Conservation (phyloP, 2,329 filamentous ascomycete genomes). For the Colletotrichum tropicicola region DNA sequence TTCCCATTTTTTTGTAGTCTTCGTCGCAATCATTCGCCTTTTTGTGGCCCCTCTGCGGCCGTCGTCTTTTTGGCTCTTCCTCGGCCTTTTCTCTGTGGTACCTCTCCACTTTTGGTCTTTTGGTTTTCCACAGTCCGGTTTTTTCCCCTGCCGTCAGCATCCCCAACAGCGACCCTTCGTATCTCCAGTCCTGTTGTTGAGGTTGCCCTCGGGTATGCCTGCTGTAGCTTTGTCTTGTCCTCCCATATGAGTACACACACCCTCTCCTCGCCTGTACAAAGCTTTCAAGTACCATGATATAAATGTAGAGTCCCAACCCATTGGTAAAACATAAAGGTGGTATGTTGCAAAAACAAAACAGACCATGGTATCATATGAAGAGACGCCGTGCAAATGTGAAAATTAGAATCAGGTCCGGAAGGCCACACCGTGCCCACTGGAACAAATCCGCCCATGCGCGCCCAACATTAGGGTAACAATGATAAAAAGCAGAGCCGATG, state of each 20-base stretch:
- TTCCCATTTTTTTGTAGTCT: constrained; percentile 20
- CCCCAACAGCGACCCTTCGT: constrained; percentile 15
- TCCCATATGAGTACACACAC: constrained; percentile 26
- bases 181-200: constrained; percentile 15
- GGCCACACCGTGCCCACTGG: background rate
- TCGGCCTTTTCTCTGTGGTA: constrained; percentile 7
- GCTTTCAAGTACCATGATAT: constrained; percentile 4
- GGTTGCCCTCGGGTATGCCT: constrained; percentile 31
- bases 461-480: constrained; percentile 12
- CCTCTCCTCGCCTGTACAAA: constrained; percentile 4
- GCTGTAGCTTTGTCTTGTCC: constrained; percentile 10
- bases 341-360: constrained; percentile 29
- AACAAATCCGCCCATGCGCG: background rate
- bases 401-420: constrained; percentile 13
- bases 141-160: constrained; percentile 5
- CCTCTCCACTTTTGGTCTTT: constrained; percentile 28
- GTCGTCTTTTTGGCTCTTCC: constrained; percentile 21
- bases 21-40: constrained; percentile 10
- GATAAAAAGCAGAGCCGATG: constrained; percentile 19
- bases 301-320: constrained; percentile 20
- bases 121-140: constrained; percentile 1
- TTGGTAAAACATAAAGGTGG: constrained; percentile 28
- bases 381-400: constrained; percentile 30
- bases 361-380: constrained; percentile 34
- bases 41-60: constrained; percentile 2